phyloP scores from a whole-genome alignment of 257 asterid genomes.

The Petunia secreta region DNA sequence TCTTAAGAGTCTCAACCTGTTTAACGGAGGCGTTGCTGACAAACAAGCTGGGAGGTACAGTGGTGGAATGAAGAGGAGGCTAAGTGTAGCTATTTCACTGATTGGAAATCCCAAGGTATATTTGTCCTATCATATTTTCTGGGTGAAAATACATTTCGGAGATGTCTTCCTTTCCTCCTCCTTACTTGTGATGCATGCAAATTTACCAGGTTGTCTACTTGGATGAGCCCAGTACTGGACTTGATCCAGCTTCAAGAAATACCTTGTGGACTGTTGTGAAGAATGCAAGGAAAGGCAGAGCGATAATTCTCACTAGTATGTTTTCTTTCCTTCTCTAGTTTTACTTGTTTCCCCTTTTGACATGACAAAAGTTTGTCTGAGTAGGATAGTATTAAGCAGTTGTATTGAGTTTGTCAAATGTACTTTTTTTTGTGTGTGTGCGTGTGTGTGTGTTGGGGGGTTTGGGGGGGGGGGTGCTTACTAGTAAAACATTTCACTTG shows the following conservation, averaged over 20 bases:
- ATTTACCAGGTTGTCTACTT: conserved; percentile 81
- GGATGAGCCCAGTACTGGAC: conserved; percentile 99
- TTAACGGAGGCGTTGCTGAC: conserved; percentile 92
- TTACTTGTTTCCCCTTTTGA: background rate
- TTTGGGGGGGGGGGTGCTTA: too few relatives aligned
- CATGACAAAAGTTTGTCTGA: background rate
- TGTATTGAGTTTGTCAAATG: too few relatives aligned
- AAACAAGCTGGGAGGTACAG: conserved; percentile 87
- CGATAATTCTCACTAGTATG: conserved; percentile 91
- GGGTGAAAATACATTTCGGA: background rate
- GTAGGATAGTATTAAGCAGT: too few relatives aligned
- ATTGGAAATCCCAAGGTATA: conserved; percentile 95
- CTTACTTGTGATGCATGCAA: background rate
- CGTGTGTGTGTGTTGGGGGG: too few relatives aligned
- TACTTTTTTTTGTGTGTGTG: too few relatives aligned
- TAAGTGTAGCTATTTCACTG: conserved; percentile 96
- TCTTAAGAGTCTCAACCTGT: conserved; percentile 82
- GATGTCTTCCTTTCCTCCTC: background rate
- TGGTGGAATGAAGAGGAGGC: conserved; percentile 99
- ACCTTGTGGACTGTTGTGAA: conserved; percentile 90
- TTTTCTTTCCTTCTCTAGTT: conserved; percentile 14
- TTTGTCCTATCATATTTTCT: conserved; percentile 21
- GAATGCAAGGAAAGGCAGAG: conserved; percentile 84
- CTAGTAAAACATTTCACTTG: too few relatives aligned
- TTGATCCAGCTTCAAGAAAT: conserved; percentile 97